Conservation (phyloP, 176 grass and related monocot species). For the Triticum timopheevii region DNA sequence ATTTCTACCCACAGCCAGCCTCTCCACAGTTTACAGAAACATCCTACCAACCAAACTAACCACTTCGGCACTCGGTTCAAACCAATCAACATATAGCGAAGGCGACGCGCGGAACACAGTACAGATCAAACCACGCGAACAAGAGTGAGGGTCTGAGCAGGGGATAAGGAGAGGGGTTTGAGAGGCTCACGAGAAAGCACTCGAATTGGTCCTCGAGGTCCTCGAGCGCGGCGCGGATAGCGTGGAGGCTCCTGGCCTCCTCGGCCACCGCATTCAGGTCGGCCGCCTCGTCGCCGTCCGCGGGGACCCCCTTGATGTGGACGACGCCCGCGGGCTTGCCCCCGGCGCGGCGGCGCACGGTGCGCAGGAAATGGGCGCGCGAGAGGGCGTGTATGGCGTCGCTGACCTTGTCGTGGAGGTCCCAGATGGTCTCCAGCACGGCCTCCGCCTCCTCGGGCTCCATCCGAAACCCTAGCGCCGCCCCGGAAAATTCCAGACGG, state of each 20-base stretch:
- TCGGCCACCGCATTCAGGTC: constrained; percentile 34
- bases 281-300: constrained; percentile 6
- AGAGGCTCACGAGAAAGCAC: constrained; percentile 74
- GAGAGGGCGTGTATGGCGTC: constrained; percentile 87
- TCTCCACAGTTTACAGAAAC: neutral
- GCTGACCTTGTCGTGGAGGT: constrained; percentile 94
- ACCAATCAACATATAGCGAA: neutral
- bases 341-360: constrained; percentile 42
- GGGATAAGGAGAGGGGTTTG: neutral
- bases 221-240: constrained; percentile 84
- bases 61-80: neutral
- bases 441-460: constrained; percentile 59
- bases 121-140: neutral
- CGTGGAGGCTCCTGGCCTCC: constrained; percentile 86
- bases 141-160: neutral
- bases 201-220: constrained; percentile 96
- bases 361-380: constrained; percentile 71
- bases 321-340: constrained; percentile 41
- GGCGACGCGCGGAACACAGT: neutral
- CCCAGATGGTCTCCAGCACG: constrained; percentile 92
- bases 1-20: neutral
- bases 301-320: constrained; percentile 44
- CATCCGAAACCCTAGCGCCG: constrained; percentile 47
- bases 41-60: neutral
- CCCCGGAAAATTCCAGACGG: constrained; percentile 22